phyloP scores from a whole-genome alignment of 768 basidiomycete species.

The Tricholoma furcatifolium region DNA sequence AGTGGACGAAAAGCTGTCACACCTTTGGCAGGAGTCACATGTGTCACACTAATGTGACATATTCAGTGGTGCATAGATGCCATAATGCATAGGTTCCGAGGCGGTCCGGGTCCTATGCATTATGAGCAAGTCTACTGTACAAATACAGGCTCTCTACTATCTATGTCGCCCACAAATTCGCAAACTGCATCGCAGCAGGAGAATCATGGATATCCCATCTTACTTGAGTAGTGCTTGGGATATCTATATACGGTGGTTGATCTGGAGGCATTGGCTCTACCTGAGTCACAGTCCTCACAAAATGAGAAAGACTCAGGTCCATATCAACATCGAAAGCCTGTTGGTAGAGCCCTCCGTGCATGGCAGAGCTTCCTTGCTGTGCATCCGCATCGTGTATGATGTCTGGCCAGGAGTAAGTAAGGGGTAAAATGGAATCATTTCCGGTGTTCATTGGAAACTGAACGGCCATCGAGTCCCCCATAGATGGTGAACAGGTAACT shows the following conservation, averaged over 20 bases:
- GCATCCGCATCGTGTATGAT: conserved; percentile 18
- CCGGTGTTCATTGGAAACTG: conserved; percentile 20
- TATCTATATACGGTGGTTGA: conserved; percentile 4
- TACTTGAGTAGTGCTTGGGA: background rate
- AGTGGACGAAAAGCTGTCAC: no score
- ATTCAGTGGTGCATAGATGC: no score
- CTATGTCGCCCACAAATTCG: conserved; percentile 15
- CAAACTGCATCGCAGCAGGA: conserved; percentile 5
- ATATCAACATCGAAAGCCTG: conserved; percentile 35
- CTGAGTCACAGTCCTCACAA: conserved; percentile 36
- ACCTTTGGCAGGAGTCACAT: no score
- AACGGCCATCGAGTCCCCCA: conserved; percentile 15
- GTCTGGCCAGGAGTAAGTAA: conserved; percentile 46
- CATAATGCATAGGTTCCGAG: no score
- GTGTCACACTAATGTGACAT: no score
- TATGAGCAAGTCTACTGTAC: no score
- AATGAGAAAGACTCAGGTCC: conserved; percentile 49
- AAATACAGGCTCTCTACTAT: background rate
- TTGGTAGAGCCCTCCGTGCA: conserved; percentile 2
- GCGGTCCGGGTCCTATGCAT: no score
- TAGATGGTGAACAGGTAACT: background rate
- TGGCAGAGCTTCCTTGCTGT: background rate
- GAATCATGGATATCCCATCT: conserved; percentile 9
- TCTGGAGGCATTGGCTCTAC: conserved; percentile 8
- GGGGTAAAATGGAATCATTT: conserved; percentile 24